Percentiles rank a stretch among this genome's conserved stretches.
These are phyloP conservation scores for Nothophytophthora sp. DNA, from an alignment of 352 stramenopile species.

Conservation along the genomic window DNA sequence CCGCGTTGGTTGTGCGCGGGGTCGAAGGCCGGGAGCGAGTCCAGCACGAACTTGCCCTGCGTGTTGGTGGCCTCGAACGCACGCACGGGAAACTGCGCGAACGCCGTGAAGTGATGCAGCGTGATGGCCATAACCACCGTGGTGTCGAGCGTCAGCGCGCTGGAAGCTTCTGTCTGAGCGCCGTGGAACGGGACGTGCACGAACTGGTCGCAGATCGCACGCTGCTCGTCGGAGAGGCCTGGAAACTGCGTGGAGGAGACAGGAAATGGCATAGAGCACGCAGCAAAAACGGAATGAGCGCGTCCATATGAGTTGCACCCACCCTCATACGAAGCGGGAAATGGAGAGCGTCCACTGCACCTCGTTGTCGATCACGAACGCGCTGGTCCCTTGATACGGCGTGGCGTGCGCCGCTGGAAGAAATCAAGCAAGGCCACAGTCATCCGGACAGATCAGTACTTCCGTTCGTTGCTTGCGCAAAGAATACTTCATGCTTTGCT, in stretches of 20 bases:
- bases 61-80: slow-evolving; percentile 62
- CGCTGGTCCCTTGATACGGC: slow-evolving; percentile 53
- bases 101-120: slow-evolving; percentile 69
- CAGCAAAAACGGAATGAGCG: not conserved
- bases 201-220: slow-evolving; percentile 68
- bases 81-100: slow-evolving; percentile 58
- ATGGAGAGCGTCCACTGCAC: slow-evolving; percentile 8
- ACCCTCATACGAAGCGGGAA: not conserved
- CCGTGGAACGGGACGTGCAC: slow-evolving; percentile 62
- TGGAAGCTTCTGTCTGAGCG: slow-evolving; percentile 36
- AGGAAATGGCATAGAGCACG: not conserved
- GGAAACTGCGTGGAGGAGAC: slow-evolving; percentile 25
- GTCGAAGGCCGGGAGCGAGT: slow-evolving; percentile 56
- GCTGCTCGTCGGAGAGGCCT: slow-evolving; percentile 56
- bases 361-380: slow-evolving; percentile 83
- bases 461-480: too few species aligned
- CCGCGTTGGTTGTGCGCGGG: slow-evolving; percentile 26
- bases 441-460: not conserved
- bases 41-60: slow-evolving; percentile 79
- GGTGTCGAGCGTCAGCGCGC: slow-evolving; percentile 45
- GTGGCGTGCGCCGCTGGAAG: slow-evolving; percentile 46
- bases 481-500: not conserved
- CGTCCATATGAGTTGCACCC: slow-evolving; percentile 1
- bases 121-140: slow-evolving; percentile 68
- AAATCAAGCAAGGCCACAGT: slow-evolving; percentile 2